phyloP scores from a whole-genome alignment of 306 rosid species.

The Casuarina glauca region DNA sequence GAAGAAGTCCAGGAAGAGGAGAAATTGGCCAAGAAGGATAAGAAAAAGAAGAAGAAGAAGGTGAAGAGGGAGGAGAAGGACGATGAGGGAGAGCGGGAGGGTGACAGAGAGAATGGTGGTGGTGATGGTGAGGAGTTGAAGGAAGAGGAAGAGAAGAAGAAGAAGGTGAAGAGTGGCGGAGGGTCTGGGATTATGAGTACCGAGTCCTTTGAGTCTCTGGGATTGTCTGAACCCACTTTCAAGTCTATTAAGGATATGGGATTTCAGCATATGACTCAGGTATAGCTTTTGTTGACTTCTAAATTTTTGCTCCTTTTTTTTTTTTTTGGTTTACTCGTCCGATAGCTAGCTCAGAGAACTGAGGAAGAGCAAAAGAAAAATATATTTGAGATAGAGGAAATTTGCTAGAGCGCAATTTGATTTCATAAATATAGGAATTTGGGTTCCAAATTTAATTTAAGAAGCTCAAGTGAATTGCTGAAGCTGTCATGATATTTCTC shows the following conservation, averaged over 20 bases:
- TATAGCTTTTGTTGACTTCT: background rate
- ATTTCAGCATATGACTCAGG: conserved; percentile 77
- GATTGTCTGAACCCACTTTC: conserved; percentile 60
- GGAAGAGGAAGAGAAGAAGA: conserved; percentile 21
- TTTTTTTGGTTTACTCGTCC: background rate
- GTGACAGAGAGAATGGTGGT: background rate
- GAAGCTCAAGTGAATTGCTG: too few relatives aligned
- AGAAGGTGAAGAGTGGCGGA: conserved; percentile 26
- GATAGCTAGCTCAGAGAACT: background rate
- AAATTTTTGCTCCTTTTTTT: background rate
- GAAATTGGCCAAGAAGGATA: background rate
- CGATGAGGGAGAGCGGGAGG: conserved; percentile 2
- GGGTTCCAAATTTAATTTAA: too few relatives aligned
- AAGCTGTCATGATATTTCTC: too few relatives aligned
- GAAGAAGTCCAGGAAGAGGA: conserved; percentile 24
- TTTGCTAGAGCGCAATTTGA: too few relatives aligned
- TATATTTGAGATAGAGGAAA: too few relatives aligned
- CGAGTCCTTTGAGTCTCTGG: conserved; percentile 50
- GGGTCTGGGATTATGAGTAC: conserved; percentile 67
- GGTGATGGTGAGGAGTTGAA: conserved; percentile 10
- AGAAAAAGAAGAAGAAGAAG: conserved; percentile 17
- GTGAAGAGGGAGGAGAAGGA: conserved; percentile 9
- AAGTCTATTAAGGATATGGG: conserved; percentile 59
- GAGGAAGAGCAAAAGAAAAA: too few relatives aligned
- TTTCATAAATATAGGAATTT: too few relatives aligned